Conservation (phyloP, 2,329 filamentous ascomycete species). For the Phyllosticta citriasiana region DNA sequence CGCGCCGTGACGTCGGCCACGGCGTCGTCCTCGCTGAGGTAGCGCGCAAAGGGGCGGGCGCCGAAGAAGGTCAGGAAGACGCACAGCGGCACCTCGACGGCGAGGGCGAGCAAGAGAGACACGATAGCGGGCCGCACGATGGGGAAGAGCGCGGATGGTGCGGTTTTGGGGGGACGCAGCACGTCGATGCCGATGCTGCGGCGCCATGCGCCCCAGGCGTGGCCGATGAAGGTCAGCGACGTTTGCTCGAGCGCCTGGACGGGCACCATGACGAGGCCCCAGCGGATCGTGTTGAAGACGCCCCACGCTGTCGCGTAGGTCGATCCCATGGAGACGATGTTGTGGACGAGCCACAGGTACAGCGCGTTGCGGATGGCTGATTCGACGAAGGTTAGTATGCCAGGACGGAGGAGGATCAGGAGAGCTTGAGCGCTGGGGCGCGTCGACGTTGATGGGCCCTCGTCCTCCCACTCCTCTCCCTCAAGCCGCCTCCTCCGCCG, state of each 20-base stretch:
- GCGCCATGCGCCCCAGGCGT: slow-evolving; percentile 51
- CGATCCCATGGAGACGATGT: slow-evolving; percentile 52
- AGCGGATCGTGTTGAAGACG: slow-evolving; percentile 63
- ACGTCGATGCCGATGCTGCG: slow-evolving; percentile 19
- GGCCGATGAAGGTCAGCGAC: slow-evolving; percentile 54
- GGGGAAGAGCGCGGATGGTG: slow-evolving; percentile 13
- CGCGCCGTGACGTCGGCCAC: slow-evolving; percentile 52
- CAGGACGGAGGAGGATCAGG: slow-evolving; percentile 45
- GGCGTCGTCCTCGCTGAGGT: slow-evolving; percentile 45
- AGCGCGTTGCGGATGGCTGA: slow-evolving; percentile 58
- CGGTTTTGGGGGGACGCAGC: neutral
- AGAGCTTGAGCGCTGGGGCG: slow-evolving; percentile 27
- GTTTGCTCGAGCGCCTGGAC: slow-evolving; percentile 58
- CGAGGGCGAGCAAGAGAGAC: slow-evolving; percentile 44
- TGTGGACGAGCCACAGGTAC: slow-evolving; percentile 60
- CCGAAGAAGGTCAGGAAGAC: slow-evolving; percentile 53
- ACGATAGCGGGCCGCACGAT: slow-evolving; percentile 45
- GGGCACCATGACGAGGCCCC: slow-evolving; percentile 66
- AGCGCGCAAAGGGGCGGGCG: slow-evolving; percentile 50
- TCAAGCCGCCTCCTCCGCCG: neutral
- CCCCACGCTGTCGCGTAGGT: slow-evolving; percentile 65
- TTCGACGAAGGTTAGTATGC: slow-evolving; percentile 50
- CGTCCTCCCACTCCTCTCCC: slow-evolving; percentile 11
- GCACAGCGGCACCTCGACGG: slow-evolving; percentile 52
- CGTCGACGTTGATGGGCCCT: neutral